Evolutionary conservation across 805 yeast species (phyloP).

Genomic region (Lachancea mirantina): DNA sequence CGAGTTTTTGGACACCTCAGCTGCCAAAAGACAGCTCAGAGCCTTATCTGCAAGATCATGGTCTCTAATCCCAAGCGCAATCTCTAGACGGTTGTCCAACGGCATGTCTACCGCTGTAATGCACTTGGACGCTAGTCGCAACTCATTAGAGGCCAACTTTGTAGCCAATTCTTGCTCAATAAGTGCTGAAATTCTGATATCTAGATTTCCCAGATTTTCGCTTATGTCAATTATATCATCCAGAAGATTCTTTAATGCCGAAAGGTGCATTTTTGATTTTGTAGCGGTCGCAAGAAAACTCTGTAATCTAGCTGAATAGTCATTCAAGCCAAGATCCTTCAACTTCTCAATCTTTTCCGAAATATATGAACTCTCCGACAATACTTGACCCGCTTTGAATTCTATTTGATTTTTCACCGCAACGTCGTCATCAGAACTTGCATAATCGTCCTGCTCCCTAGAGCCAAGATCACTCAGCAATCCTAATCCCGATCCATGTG

Average conservation of each 20-base stretch:
- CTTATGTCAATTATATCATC: constrained; percentile 1
- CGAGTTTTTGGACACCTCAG: constrained; percentile 2
- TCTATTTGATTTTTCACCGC: not conserved
- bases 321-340: not conserved
- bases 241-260: not conserved
- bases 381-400: constrained; percentile 4
- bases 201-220: not conserved
- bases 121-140: no score
- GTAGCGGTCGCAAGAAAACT: not conserved
- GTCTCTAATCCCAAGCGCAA: no score
- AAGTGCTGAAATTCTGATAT: not conserved
- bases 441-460: constrained; percentile 14
- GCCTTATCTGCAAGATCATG: constrained; percentile 14
- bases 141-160: no score
- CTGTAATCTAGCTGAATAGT: constrained; percentile 2
- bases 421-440: constrained; percentile 13
- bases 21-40: constrained; percentile 10
- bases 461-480: constrained; percentile 39
- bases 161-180: no score
- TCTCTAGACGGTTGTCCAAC: no score
- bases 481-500: constrained; percentile 70
- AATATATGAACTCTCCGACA: not conserved
- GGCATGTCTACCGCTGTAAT: no score
- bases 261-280: no score
- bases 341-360: not conserved